These are phyloP conservation scores for Sideroxylon spinosum DNA, from an alignment of 179 eudicot genomes.

Conservation along the genomic window DNA sequence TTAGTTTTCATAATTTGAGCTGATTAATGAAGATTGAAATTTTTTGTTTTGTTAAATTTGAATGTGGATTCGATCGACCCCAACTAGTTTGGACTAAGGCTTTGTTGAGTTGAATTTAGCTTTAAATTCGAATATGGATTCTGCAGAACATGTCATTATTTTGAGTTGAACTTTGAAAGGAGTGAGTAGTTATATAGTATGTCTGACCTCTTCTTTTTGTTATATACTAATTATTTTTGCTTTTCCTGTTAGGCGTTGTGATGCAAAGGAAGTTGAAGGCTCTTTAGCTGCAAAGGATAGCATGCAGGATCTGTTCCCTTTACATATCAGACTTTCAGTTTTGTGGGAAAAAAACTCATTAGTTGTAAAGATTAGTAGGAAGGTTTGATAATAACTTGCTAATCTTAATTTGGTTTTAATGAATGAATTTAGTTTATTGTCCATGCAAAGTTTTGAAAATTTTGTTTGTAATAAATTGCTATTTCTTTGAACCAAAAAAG, in stretches of 20 bases:
- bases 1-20: neutral
- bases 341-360: conserved; percentile 32
- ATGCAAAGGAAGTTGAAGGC: conserved; percentile 38
- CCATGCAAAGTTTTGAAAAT: neutral
- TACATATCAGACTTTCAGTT: conserved; percentile 48
- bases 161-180: neutral
- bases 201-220: conserved; percentile 6
- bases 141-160: neutral
- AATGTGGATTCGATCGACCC: neutral
- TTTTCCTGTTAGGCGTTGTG: conserved; percentile 51
- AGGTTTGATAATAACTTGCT: conserved; percentile 32
- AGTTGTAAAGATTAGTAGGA: conserved; percentile 46
- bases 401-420: neutral
- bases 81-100: too few species aligned
- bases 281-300: conserved; percentile 33
- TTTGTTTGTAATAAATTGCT: neutral
- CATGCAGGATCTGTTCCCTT: conserved; percentile 40
- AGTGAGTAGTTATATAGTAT: neutral
- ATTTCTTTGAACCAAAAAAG: neutral
- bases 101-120: too few species aligned
- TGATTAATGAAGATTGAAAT: neutral
- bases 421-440: neutral
- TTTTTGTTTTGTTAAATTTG: neutral
- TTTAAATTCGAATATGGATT: too few species aligned
- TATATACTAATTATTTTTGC: conserved; percentile 13